Evolutionary conservation across 495 filamentous ascomycete genomes (phyloP).

Genomic region (Xylaria grammica): DNA sequence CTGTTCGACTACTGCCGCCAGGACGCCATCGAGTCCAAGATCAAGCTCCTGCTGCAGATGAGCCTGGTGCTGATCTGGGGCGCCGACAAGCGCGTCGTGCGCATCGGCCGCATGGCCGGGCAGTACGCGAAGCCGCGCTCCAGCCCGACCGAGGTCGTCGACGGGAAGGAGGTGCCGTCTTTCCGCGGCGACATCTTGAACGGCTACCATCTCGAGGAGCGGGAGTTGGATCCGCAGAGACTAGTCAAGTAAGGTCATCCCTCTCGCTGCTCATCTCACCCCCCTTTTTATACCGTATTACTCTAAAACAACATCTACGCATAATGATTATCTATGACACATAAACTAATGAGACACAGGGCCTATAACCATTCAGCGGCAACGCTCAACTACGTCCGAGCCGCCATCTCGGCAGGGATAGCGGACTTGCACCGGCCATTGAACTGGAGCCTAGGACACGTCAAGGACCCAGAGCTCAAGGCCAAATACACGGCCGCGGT

Average conservation of each 20-base stretch:
- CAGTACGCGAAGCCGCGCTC: constrained; percentile 97
- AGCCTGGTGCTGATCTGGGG: constrained; percentile 90
- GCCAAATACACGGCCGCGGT: constrained; percentile 84
- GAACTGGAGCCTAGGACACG: constrained; percentile 95
- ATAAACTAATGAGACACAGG: constrained; percentile 40
- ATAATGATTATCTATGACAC: neutral
- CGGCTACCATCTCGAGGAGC: constrained; percentile 73
- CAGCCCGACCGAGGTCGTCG: constrained; percentile 79
- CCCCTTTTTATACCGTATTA: neutral
- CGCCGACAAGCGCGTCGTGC: constrained; percentile 87
- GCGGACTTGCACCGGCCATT: constrained; percentile 92
- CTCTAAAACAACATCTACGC: neutral
- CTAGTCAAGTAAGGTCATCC: constrained; percentile 65
- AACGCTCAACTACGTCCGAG: constrained; percentile 90
- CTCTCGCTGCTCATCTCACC: neutral
- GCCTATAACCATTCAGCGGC: constrained; percentile 96
- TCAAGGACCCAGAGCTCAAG: constrained; percentile 80
- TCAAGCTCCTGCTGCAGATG: constrained; percentile 96
- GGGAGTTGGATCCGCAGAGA: constrained; percentile 78
- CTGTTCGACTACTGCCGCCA: constrained; percentile 96
- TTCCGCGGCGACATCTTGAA: constrained; percentile 97
- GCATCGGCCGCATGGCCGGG: constrained; percentile 94
- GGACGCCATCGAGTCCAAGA: constrained; percentile 88
- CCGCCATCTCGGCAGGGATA: constrained; percentile 82
- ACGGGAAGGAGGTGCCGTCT: constrained; percentile 81